A percentile compares a stretch with the other conserved stretches of the same genome.
These are phyloP conservation scores for Jaapia argillacea DNA, from an alignment of 768 basidiomycete species.

Conservation along the genomic window DNA sequence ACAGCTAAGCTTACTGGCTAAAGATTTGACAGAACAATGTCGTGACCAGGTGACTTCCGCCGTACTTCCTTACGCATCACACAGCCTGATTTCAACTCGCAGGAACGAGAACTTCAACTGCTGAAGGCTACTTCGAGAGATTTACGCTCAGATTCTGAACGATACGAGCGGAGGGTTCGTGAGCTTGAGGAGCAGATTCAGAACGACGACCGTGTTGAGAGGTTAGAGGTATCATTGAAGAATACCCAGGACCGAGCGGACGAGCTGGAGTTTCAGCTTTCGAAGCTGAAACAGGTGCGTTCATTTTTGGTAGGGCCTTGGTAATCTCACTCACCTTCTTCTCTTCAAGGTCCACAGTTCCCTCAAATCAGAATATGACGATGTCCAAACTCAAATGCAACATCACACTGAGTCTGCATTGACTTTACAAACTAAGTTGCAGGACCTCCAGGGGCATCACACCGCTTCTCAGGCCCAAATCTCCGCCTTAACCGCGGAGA, in stretches of 20 bases:
- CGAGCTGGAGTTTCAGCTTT: constrained; percentile 75
- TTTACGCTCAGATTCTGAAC: constrained; percentile 40
- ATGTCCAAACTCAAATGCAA: constrained; percentile 36
- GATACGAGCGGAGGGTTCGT: constrained; percentile 45
- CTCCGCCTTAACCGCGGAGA: constrained; percentile 31
- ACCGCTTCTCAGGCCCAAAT: constrained; percentile 32
- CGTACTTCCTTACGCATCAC: neutral
- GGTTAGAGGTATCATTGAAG: constrained; percentile 60
- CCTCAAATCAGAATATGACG: constrained; percentile 54
- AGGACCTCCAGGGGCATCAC: constrained; percentile 33
- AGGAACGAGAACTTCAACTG: constrained; percentile 73
- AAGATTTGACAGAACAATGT: constrained; percentile 35
- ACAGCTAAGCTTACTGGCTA: constrained; percentile 39
- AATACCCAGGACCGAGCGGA: constrained; percentile 77
- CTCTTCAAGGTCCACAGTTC: constrained; percentile 39
- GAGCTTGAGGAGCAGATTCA: constrained; percentile 79
- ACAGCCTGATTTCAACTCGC: constrained; percentile 1
- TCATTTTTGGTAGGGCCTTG: constrained; percentile 1
- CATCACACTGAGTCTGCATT: constrained; percentile 30
- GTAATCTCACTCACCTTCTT: constrained; percentile 1
- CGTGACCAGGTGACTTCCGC: constrained; percentile 39
- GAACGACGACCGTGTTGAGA: constrained; percentile 73
- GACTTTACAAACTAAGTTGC: constrained; percentile 38
- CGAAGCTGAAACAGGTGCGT: constrained; percentile 66
- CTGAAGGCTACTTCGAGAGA: constrained; percentile 44